Evolutionary conservation across 2,329 filamentous ascomycete species (phyloP).

Genomic region (Elsinoe perseae): DNA sequence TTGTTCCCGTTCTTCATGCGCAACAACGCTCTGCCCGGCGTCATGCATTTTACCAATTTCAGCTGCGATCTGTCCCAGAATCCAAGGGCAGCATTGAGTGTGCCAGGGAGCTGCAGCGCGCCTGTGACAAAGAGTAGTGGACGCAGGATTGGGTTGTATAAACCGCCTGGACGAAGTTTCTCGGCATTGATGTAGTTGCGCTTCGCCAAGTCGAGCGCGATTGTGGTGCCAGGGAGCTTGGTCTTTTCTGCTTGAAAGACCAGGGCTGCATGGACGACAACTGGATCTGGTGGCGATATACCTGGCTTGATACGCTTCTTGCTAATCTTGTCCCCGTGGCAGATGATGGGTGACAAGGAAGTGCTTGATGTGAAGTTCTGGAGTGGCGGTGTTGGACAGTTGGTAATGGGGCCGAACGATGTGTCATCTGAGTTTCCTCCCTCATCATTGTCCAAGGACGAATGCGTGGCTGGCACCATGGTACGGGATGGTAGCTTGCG

Average conservation of each 20-base stretch:
- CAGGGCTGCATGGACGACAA: background rate
- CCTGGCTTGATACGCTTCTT: background rate
- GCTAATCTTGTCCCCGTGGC: background rate
- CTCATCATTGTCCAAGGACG: background rate
- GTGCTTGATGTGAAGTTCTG: background rate
- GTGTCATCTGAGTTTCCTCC: background rate
- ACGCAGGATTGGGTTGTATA: constrained; percentile 46
- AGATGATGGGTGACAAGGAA: background rate
- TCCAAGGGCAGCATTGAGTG: constrained; percentile 33
- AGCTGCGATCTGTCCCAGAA: constrained; percentile 28
- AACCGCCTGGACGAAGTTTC: constrained; percentile 41
- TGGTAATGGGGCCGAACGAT: background rate
- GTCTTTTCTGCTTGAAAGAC: background rate
- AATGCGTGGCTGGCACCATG: background rate
- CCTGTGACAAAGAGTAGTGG: constrained; percentile 47
- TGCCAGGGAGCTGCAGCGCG: constrained; percentile 45
- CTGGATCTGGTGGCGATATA: background rate
- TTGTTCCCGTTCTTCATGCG: constrained; percentile 19
- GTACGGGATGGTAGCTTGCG: background rate
- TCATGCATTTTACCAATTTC: constrained; percentile 27
- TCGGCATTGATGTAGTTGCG: constrained; percentile 22
- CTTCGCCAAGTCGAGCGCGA: constrained; percentile 24
- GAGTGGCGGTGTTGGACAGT: background rate
- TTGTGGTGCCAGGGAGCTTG: constrained; percentile 16
- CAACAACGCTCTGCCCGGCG: constrained; percentile 6